Conservation (phyloP, 768 basidiomycete species). For the Boletales sp. region DNA sequence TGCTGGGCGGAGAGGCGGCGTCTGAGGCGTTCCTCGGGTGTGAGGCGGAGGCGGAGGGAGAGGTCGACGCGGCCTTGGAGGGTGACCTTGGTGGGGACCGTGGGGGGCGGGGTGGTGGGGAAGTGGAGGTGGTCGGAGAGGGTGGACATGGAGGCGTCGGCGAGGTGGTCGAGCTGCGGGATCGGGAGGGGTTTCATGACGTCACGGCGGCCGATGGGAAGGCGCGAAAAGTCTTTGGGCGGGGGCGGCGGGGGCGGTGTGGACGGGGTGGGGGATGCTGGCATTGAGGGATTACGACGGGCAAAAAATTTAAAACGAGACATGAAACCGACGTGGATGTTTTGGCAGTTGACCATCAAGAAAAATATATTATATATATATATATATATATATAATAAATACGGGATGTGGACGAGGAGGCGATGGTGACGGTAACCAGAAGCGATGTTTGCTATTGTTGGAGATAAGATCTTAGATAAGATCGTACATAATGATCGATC, state of each 20-base stretch:
- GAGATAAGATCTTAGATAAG: too few relatives aligned
- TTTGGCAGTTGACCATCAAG: constrained; percentile 11
- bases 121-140: not conserved
- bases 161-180: constrained; percentile 11
- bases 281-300: constrained; percentile 15
- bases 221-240: too few relatives aligned
- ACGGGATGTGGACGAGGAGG: not conserved
- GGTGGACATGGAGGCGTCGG: not conserved
- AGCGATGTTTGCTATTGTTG: too few relatives aligned
- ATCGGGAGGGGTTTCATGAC: constrained; percentile 21
- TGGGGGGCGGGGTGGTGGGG: constrained; percentile 5
- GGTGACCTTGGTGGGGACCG: not conserved
- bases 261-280: constrained; percentile 1
- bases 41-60: constrained; percentile 10
- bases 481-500: too few relatives aligned
- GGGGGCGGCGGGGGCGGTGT: constrained; percentile 17
- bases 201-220: too few relatives aligned
- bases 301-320: constrained; percentile 8
- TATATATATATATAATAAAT: not conserved
- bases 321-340: constrained; percentile 11
- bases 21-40: constrained; percentile 26
- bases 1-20: constrained; percentile 20
- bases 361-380: not conserved
- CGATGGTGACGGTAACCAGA: not conserved
- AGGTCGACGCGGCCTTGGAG: constrained; percentile 2